Conservation (phyloP, 1,139 yeast species). For the Yamadazyma songkhlaensis region DNA sequence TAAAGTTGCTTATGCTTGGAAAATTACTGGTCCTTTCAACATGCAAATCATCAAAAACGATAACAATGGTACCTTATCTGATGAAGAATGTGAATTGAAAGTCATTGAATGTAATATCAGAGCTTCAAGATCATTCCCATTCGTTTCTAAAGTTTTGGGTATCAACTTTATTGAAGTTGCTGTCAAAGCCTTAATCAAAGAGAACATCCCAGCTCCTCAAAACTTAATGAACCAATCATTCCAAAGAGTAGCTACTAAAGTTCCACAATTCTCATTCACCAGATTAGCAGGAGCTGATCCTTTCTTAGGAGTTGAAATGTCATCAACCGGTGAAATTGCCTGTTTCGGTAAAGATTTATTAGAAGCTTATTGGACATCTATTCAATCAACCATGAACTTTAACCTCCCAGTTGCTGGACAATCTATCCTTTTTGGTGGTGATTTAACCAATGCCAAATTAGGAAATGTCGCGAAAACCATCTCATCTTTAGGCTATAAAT, state of each 20-base stretch:
- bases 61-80: slow-evolving; percentile 40
- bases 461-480: slow-evolving; percentile 71
- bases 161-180: slow-evolving; percentile 93
- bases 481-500: slow-evolving; percentile 75
- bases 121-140: slow-evolving; percentile 98
- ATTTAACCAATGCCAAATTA: slow-evolving; percentile 65
- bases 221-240: slow-evolving; percentile 61
- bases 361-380: slow-evolving; percentile 97
- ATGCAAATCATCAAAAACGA: slow-evolving; percentile 90
- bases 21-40: slow-evolving; percentile 96
- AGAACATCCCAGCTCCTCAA: slow-evolving; percentile 65
- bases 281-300: slow-evolving; percentile 99
- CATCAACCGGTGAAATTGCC: slow-evolving; percentile 98
- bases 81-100: slow-evolving; percentile 63
- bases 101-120: slow-evolving; percentile 98
- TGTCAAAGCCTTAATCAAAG: slow-evolving; percentile 76
- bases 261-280: slow-evolving; percentile 96
- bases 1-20: slow-evolving; percentile 92
- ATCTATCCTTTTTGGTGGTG: slow-evolving; percentile 94
- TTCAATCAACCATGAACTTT: slow-evolving; percentile 97
- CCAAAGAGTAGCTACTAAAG: slow-evolving; percentile 91
- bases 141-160: slow-evolving; percentile 95
- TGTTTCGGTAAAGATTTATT: slow-evolving; percentile 82
- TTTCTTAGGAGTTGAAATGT: slow-evolving; percentile 97
- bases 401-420: slow-evolving; percentile 85